phyloP scores from a whole-genome alignment of 1,284 basidiomycete species.

The Neolentinus lepideus region DNA sequence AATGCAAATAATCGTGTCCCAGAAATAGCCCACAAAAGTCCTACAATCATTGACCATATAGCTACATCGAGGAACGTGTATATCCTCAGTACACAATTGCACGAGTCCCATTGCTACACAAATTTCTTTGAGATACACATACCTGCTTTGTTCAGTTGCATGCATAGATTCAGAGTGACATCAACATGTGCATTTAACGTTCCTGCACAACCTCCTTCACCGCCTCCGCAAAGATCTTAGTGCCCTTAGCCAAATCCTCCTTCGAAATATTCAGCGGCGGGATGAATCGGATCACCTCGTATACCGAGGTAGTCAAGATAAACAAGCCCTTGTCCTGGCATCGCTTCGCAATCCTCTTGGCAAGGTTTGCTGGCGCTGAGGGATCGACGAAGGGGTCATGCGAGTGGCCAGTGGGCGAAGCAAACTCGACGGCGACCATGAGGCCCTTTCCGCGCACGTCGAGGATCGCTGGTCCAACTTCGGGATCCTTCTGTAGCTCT shows the following conservation, averaged over 20 bases:
- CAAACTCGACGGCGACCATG: constrained; percentile 82
- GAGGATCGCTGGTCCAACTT: constrained; percentile 49
- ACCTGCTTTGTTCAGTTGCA: neutral
- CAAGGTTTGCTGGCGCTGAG: constrained; percentile 55
- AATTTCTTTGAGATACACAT: no score
- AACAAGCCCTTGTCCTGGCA: constrained; percentile 82
- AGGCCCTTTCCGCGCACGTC: constrained; percentile 76
- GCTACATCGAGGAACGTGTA: neutral
- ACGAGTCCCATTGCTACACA: neutral
- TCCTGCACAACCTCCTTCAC: constrained; percentile 57
- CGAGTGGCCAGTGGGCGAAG: constrained; percentile 41
- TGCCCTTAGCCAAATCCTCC: constrained; percentile 55
- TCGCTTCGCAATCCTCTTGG: constrained; percentile 69
- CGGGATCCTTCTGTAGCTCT: constrained; percentile 43
- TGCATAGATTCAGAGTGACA: neutral
- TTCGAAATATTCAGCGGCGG: constrained; percentile 61
- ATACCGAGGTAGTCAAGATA: constrained; percentile 74
- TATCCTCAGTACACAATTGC: no score
- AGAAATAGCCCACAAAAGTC: neutral
- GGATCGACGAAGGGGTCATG: constrained; percentile 36
- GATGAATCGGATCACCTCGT: constrained; percentile 78
- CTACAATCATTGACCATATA: neutral
- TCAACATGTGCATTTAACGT: constrained; percentile 20
- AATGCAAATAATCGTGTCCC: neutral
- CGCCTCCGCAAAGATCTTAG: constrained; percentile 51